These are phyloP conservation scores for Paramyrothecium roridum DNA, from an alignment of 2,329 filamentous ascomycete species.

Conservation along the genomic window DNA sequence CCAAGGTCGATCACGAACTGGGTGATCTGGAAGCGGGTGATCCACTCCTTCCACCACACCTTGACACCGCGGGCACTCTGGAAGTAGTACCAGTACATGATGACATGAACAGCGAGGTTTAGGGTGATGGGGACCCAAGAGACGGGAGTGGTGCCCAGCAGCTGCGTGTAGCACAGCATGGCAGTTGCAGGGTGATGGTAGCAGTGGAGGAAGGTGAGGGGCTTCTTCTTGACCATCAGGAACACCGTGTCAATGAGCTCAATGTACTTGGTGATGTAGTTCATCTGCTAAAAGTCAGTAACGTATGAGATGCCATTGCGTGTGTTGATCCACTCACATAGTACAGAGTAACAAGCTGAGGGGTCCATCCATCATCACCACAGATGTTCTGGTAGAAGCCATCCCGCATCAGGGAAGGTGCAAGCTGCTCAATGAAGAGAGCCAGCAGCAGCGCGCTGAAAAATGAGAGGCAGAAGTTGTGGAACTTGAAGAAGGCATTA, in stretches of 20 bases:
- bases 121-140: constrained; percentile 84
- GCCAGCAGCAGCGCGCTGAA: constrained; percentile 70
- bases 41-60: constrained; percentile 96
- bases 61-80: constrained; percentile 82
- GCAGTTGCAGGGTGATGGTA: constrained; percentile 90
- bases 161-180: constrained; percentile 85
- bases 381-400: constrained; percentile 82
- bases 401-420: constrained; percentile 68
- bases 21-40: constrained; percentile 83
- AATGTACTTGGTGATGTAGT: constrained; percentile 88
- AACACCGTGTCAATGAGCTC: constrained; percentile 86
- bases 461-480: constrained; percentile 81
- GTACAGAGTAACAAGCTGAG: constrained; percentile 79
- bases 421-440: constrained; percentile 77
- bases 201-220: constrained; percentile 87
- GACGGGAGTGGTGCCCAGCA: constrained; percentile 78
- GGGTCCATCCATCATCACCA: constrained; percentile 71
- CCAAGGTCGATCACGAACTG: constrained; percentile 88
- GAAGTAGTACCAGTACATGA: constrained; percentile 99
- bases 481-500: constrained; percentile 76
- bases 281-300: constrained; percentile 60
- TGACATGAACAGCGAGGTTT: constrained; percentile 81
- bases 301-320: not conserved
- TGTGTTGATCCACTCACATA: constrained; percentile 58
- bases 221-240: constrained; percentile 93